Base-by-base conservation (phyloP, 2,329 filamentous ascomycete species). In the Pezizomycotina sp. region DNA sequence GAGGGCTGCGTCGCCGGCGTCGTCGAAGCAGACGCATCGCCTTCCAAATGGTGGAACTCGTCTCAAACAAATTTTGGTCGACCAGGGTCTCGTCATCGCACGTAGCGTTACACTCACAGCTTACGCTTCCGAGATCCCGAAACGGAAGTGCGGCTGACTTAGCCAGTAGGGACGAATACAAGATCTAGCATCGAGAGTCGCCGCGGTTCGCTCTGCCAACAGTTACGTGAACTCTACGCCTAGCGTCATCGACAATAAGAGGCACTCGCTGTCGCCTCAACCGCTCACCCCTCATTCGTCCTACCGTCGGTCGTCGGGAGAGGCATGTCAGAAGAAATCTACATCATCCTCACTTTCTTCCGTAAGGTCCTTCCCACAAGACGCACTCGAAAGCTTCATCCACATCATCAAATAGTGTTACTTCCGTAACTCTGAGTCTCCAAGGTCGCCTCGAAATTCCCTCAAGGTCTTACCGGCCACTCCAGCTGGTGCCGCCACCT, bases 401-500 rank as follows among this genome's bases (percentile, higher is more conserved):
- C 0, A 89, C 83, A 1, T 92, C 83, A 27, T 92, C 76, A 0
- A 71, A 71, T 3, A 65, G 69, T 3, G 68, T 74, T 12, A 77
- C 77, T 22, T 77, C 74, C 52, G 76, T 70, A 10, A 72, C 70
- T 1, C 61, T 71, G 68, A 67, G 27, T 60, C 68, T 22, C 68
- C 69, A 9, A 72, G 79, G 15, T 84, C 77, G 3, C 86, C 89
- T 1, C 83, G 93, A 55, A 71, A 81, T 48, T 92, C 81, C 0
- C 77, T 95, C 50, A 95, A 95, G 59, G 78, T 95, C n/a, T 70
- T 95, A 2, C 86, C 89, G 1, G 80, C 81, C 0, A 92, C 84
- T 0, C 86, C 86, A 0, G 84, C 77, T 0, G 58, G 58, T n/a
- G 61, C 68, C 2, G 63, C 65, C 10, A 62, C 70, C 1, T 92